phyloP scores from a whole-genome alignment of 495 filamentous ascomycete genomes.

The Penicillium odoratum region DNA sequence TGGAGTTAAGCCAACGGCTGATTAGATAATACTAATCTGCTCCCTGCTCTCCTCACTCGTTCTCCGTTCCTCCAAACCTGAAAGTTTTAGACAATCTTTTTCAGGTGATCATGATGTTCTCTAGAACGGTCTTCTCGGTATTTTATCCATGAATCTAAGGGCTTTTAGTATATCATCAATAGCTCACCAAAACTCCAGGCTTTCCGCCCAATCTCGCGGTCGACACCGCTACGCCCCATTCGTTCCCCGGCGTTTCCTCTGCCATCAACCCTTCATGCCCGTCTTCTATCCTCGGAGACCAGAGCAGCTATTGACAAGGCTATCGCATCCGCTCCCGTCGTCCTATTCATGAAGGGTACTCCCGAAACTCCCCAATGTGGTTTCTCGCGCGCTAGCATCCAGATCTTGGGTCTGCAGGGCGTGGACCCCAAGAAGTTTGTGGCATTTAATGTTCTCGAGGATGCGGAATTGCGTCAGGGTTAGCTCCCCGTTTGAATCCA shows the following conservation, averaged over 20 bases:
- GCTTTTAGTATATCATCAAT: neutral
- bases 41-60: neutral
- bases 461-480: slow-evolving; percentile 84
- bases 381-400: slow-evolving; percentile 92
- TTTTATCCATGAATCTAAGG: slow-evolving; percentile 6
- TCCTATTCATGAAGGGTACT: slow-evolving; percentile 98
- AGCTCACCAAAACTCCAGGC: slow-evolving; percentile 19
- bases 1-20: neutral
- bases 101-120: slow-evolving; percentile 34
- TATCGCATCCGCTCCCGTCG: slow-evolving; percentile 79
- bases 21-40: slow-evolving; percentile 9
- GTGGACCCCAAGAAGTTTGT: slow-evolving; percentile 96
- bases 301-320: slow-evolving; percentile 83
- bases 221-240: slow-evolving; percentile 23
- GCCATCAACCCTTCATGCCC: slow-evolving; percentile 44
- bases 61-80: neutral
- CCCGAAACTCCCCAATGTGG: slow-evolving; percentile 97
- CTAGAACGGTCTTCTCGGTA: slow-evolving; percentile 38
- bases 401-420: slow-evolving; percentile 91
- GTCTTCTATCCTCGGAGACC: slow-evolving; percentile 76
- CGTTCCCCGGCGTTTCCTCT: slow-evolving; percentile 28
- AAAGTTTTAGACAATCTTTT: neutral
- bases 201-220: slow-evolving; percentile 39
- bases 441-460: slow-evolving; percentile 95
- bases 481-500: slow-evolving; percentile 24